phyloP scores from a whole-genome alignment of 257 asterid species.

The Gentiana macrophylla region DNA sequence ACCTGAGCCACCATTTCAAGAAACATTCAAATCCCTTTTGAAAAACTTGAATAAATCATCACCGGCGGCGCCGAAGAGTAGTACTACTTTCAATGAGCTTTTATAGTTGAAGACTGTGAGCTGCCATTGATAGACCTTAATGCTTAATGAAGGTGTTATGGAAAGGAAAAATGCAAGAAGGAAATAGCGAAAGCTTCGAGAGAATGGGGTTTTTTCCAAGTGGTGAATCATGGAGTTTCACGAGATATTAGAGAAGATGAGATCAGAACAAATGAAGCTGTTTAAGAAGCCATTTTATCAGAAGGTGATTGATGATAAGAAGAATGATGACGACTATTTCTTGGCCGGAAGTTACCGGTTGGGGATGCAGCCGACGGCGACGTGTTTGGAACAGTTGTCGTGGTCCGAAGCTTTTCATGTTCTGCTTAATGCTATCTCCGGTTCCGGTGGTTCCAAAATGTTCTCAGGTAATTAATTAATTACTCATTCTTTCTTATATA shows the following conservation, averaged over 20 bases:
- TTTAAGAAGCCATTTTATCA: slow-evolving; percentile 48
- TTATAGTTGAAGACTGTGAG: slow-evolving; percentile 34
- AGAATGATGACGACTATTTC: too few relatives aligned
- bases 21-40: slow-evolving; percentile 35
- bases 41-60: not conserved
- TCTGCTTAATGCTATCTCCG: too few relatives aligned
- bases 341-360: slow-evolving; percentile 25
- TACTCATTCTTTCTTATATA: slow-evolving; percentile 74
- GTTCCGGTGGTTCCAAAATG: not conserved
- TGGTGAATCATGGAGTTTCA: too few relatives aligned
- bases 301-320: slow-evolving; percentile 13
- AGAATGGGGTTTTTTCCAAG: too few relatives aligned
- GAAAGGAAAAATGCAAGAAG: slow-evolving; percentile 45
- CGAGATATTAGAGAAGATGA: slow-evolving; percentile 45
- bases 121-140: too few relatives aligned
- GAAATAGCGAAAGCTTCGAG: too few relatives aligned
- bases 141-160: slow-evolving; percentile 23
- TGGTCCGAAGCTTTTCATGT: too few relatives aligned
- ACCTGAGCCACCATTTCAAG: slow-evolving; percentile 71
- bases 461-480: slow-evolving; percentile 54
- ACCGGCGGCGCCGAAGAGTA: not conserved
- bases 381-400: too few relatives aligned
- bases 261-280: slow-evolving; percentile 46
- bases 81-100: slow-evolving; percentile 2
- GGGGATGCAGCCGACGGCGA: slow-evolving; percentile 70